A percentile compares a stretch with the other conserved stretches of the same genome.
Evolutionary conservation across 1,139 yeast genomes (phyloP).

Genomic region (Saccharomyces hybrid): DNA sequence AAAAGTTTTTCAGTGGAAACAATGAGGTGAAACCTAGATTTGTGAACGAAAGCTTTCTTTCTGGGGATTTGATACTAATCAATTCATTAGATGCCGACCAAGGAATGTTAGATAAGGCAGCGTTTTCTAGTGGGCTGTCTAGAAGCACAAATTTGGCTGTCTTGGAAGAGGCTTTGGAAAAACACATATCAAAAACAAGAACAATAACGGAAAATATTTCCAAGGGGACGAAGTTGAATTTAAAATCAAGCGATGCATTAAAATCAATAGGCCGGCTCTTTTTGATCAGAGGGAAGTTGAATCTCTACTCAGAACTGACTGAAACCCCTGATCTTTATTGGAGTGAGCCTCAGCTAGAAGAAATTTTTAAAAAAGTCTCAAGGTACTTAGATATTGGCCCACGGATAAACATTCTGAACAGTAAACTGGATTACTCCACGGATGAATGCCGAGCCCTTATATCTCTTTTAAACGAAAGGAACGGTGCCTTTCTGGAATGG

Average conservation of each 20-base stretch:
- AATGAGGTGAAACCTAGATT: slow-evolving; percentile 8
- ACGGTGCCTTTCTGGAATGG: slow-evolving; percentile 76
- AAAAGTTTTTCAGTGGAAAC: neutral
- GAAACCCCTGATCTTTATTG: slow-evolving; percentile 92
- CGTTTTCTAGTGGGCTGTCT: slow-evolving; percentile 82
- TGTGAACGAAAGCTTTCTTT: slow-evolving; percentile 33
- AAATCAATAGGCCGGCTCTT: slow-evolving; percentile 67
- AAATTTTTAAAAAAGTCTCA: slow-evolving; percentile 63
- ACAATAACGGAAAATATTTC: slow-evolving; percentile 60
- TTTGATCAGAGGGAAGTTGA: slow-evolving; percentile 69
- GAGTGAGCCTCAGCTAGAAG: slow-evolving; percentile 82
- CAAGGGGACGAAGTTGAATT: slow-evolving; percentile 49
- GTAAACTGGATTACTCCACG: slow-evolving; percentile 82
- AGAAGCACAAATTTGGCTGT: slow-evolving; percentile 80
- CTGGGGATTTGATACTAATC: slow-evolving; percentile 64
- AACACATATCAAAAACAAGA: slow-evolving; percentile 55
- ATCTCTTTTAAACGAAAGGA: slow-evolving; percentile 67
- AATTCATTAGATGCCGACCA: slow-evolving; percentile 43
- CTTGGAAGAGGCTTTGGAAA: slow-evolving; percentile 63
- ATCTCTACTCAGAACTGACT: slow-evolving; percentile 78
- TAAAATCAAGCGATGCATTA: slow-evolving; percentile 57
- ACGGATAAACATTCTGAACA: slow-evolving; percentile 68
- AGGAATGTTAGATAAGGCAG: slow-evolving; percentile 67
- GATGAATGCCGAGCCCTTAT: slow-evolving; percentile 79
- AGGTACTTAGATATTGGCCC: slow-evolving; percentile 67